Base-by-base conservation (phyloP, 176 grass and related monocot species). In the Bothriochloa decipiens region DNA sequence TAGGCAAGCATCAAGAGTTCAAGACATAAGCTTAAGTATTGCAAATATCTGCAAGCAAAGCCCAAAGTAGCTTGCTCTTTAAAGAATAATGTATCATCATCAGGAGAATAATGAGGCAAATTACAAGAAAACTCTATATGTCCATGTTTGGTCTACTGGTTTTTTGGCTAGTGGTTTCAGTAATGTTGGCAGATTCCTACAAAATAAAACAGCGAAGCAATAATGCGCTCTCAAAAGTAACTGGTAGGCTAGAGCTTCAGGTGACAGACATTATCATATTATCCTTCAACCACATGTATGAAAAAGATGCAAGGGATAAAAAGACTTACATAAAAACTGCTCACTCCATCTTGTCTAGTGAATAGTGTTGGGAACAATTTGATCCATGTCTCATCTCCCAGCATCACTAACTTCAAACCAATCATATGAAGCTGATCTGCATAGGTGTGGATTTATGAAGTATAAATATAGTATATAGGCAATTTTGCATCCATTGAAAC, bases 301-400 rank as follows among this genome's bases (percentile, higher is more conserved):
- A 63, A 45, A 79, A 89, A 16, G 26, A 78, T 52, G 72, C 18
- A 2, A 61, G 5, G 39, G 18, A 60, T 70, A 75, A 22, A 52
- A 43, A 6, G 68, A 72, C 93, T 95, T 85, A 98, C 96, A 92
- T 91, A 98, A 80, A 98, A 98, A 84, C 93, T 98, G 91, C 87
- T 91, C 26, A 98, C 93, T 90, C 93, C 91, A 89, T 98, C 96
- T 93, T 94, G 89, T 87, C 93, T 95, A 75, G 52, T 60, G 87
- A 95, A 98, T 70, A 98, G 87, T 61, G 64, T 90, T 68, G 96
- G 96, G 64, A 98, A 98, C 80, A 98, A 84, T 92, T 98, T 95
- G 69, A 95, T 98, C 96, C 96, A 98, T 81, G 96, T 98, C 26
- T 98, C 91, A 84, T 98, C 96, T 85, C 96, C 96, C 81, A 92